Conservation (phyloP, 345 rosid species). For the Isatis tinctoria region DNA sequence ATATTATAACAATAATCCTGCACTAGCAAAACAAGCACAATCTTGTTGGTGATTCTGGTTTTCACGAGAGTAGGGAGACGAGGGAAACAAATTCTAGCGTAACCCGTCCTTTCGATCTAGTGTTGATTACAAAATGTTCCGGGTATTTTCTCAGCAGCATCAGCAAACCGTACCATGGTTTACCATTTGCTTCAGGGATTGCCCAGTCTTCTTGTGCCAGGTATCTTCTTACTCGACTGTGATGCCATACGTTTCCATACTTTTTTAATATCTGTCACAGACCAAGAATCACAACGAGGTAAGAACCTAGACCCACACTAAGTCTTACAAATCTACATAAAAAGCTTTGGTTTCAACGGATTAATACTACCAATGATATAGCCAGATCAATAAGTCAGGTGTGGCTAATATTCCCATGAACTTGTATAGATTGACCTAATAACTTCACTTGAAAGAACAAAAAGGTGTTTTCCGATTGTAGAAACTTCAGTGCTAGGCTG, state of each 20-base stretch:
- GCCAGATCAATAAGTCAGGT: neutral
- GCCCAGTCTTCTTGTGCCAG: slow-evolving; percentile 77
- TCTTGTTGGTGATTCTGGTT: neutral
- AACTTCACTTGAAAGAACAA: neutral
- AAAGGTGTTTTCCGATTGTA: neutral
- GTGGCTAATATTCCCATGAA: neutral
- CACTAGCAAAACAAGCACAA: neutral
- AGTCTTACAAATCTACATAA: neutral
- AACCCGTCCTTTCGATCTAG: slow-evolving; percentile 71
- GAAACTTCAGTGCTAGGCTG: neutral
- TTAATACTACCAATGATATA: neutral
- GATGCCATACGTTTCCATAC: slow-evolving; percentile 81
- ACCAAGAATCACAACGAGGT: slow-evolving; percentile 9
- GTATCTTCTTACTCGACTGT: slow-evolving; percentile 77
- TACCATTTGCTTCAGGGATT: slow-evolving; percentile 74
- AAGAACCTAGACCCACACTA: neutral
- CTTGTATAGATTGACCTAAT: neutral
- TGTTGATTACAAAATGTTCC: slow-evolving; percentile 93
- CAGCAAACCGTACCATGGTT: slow-evolving; percentile 91
- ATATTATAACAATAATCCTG: neutral
- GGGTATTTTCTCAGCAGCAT: slow-evolving; percentile 86
- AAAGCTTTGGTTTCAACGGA: neutral
- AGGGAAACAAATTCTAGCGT: slow-evolving; percentile 86
- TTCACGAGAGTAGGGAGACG: slow-evolving; percentile 72
- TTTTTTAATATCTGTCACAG: slow-evolving; percentile 65